A percentile compares a stretch with the other conserved stretches of the same genome.
Evolutionary conservation across 2,329 filamentous ascomycete genomes (phyloP).

Genomic region (Paracamarosporium sp.): DNA sequence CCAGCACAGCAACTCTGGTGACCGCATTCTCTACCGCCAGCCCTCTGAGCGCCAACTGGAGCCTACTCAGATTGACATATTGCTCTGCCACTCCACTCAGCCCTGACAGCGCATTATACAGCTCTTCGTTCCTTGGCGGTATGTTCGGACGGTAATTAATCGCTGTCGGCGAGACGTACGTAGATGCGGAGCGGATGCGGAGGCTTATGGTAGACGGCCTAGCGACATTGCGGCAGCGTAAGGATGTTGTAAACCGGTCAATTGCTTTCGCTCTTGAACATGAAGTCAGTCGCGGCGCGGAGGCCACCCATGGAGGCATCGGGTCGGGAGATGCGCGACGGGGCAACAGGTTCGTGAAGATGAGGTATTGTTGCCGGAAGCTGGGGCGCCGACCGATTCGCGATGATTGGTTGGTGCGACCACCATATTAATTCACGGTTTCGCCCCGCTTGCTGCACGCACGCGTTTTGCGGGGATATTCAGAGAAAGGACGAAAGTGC

Average conservation of each 20-base stretch:
- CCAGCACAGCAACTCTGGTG: slow-evolving; percentile 61
- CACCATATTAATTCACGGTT: not conserved
- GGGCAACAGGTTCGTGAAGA: slow-evolving; percentile 20
- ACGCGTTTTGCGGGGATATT: not conserved
- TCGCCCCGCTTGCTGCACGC: not conserved
- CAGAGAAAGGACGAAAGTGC: not conserved
- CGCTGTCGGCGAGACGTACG: slow-evolving; percentile 58
- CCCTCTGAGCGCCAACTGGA: slow-evolving; percentile 75
- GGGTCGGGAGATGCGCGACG: slow-evolving; percentile 38
- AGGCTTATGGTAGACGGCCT: slow-evolving; percentile 19
- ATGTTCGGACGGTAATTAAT: slow-evolving; percentile 62
- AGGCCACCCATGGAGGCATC: slow-evolving; percentile 52
- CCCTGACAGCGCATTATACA: slow-evolving; percentile 65
- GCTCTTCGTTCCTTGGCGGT: slow-evolving; percentile 60
- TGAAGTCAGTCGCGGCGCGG: slow-evolving; percentile 39
- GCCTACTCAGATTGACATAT: slow-evolving; percentile 70
- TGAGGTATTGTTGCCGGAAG: slow-evolving; percentile 17
- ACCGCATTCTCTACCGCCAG: slow-evolving; percentile 62
- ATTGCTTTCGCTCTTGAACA: slow-evolving; percentile 33
- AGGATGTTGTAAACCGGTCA: slow-evolving; percentile 30
- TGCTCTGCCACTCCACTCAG: slow-evolving; percentile 68
- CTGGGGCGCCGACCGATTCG: not conserved
- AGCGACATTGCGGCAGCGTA: slow-evolving; percentile 34
- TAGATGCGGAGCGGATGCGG: slow-evolving; percentile 43
- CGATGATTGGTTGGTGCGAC: not conserved